Percentiles rank a stretch among this genome's conserved stretches.
Conservation (phyloP, 345 rosid genomes). For the Mallotus nudiflorus region DNA sequence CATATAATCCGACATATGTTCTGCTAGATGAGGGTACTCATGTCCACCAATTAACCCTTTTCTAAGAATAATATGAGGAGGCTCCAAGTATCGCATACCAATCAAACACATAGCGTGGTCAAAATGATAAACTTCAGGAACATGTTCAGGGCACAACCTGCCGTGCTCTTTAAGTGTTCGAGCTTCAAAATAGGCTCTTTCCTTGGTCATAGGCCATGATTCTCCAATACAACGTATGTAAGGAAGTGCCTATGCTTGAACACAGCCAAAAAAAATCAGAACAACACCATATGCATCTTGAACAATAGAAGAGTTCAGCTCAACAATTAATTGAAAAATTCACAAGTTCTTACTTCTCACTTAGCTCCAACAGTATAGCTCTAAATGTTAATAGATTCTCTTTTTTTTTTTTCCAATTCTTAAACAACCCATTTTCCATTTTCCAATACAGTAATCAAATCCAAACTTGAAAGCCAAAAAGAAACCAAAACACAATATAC, state of each 20-base stretch:
- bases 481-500: not conserved
- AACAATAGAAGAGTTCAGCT: not conserved
- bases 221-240: constrained; percentile 87
- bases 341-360: no score
- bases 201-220: constrained; percentile 97
- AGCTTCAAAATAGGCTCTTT: constrained; percentile 86
- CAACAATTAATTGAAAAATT: not conserved
- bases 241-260: constrained; percentile 75
- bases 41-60: constrained; percentile 89
- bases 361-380: not conserved
- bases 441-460: not conserved
- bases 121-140: constrained; percentile 91
- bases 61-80: constrained; percentile 89
- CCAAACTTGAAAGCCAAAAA: not conserved
- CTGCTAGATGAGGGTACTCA: constrained; percentile 72
- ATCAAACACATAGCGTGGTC: constrained; percentile 88
- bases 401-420: not conserved
- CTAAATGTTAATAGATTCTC: not conserved
- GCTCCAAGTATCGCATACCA: constrained; percentile 90
- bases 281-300: not conserved
- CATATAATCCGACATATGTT: constrained; percentile 82
- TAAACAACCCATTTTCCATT: not conserved
- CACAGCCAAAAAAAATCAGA: not conserved
- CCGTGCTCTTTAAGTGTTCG: constrained; percentile 66
- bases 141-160: constrained; percentile 64